phyloP scores from a whole-genome alignment of 257 asterid genomes.

The Striga asiatica region DNA sequence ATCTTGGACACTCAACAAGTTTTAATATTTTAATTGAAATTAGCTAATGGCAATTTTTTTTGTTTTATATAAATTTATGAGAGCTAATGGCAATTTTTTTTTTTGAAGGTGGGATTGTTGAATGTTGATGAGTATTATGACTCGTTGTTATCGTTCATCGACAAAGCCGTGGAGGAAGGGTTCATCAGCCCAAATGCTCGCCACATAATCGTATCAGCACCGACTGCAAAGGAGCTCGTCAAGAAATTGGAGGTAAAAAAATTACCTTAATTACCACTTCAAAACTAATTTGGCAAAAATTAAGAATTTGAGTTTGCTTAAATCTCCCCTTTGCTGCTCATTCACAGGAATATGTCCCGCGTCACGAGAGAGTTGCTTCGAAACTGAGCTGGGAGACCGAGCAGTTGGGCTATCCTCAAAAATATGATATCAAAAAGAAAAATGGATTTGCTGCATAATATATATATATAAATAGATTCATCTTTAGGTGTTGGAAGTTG shows the following conservation, averaged over 20 bases:
- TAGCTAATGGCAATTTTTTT: no score
- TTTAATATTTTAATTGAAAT: no score
- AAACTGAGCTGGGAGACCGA: conserved; percentile 51
- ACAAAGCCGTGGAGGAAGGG: conserved; percentile 91
- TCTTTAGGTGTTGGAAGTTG: conserved; percentile 17
- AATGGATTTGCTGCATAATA: no score
- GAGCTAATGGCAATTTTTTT: no score
- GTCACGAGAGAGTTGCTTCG: conserved; percentile 49
- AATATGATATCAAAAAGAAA: conserved; percentile 24
- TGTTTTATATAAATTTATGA: no score
- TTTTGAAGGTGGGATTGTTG: conserved; percentile 75
- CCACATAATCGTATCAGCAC: conserved; percentile 84
- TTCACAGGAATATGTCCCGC: conserved; percentile 40
- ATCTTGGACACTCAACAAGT: neutral
- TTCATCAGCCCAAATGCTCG: conserved; percentile 82
- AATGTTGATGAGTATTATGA: conserved; percentile 89
- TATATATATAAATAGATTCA: no score
- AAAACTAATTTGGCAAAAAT: neutral
- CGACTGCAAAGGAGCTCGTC: conserved; percentile 71
- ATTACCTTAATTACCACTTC: neutral
- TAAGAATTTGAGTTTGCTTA: no score
- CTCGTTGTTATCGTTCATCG: conserved; percentile 68
- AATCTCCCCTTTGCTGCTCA: no score
- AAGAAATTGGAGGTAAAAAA: conserved; percentile 67
- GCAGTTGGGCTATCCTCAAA: conserved; percentile 35